A percentile compares a stretch with the other conserved stretches of the same genome.
Conservation (phyloP, 2,329 filamentous ascomycete species). For the Pseudocercospora fuligena region DNA sequence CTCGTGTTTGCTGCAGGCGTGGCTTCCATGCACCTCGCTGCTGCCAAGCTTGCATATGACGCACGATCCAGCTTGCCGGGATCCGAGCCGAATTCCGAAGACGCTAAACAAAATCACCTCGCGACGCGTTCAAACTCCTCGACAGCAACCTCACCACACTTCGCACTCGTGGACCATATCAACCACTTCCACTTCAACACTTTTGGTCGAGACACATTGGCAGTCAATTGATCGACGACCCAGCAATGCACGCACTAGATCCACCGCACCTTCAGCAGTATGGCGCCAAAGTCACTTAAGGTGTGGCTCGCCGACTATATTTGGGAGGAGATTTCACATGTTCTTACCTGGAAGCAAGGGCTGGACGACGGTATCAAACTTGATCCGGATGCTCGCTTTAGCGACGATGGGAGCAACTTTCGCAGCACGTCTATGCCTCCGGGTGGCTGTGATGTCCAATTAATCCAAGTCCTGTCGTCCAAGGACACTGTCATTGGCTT, state of each 20-base stretch:
- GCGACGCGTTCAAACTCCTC: not conserved
- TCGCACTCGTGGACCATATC: not conserved
- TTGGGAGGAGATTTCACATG: constrained; percentile 32
- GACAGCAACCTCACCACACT: not conserved
- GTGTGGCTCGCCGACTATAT: constrained; percentile 39
- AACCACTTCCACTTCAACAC: not conserved
- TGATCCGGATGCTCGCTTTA: constrained; percentile 34
- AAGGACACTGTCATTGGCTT: constrained; percentile 23
- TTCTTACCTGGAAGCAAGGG: constrained; percentile 35
- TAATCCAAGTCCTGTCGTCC: constrained; percentile 27
- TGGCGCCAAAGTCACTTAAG: constrained; percentile 29
- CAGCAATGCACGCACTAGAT: constrained; percentile 15
- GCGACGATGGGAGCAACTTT: constrained; percentile 41
- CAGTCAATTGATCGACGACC: not conserved
- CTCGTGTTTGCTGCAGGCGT: not conserved
- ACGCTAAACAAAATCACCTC: not conserved
- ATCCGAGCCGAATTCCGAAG: not conserved
- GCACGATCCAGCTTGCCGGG: constrained; percentile 1
- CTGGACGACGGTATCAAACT: constrained; percentile 28
- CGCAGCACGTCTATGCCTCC: constrained; percentile 25
- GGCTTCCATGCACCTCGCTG: not conserved
- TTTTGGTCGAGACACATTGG: not conserved
- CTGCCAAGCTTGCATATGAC: not conserved
- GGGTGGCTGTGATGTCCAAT: constrained; percentile 28
- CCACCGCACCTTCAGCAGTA: constrained; percentile 12